Conservation (phyloP, 495 filamentous ascomycete genomes). For the Neurospora discreta region DNA sequence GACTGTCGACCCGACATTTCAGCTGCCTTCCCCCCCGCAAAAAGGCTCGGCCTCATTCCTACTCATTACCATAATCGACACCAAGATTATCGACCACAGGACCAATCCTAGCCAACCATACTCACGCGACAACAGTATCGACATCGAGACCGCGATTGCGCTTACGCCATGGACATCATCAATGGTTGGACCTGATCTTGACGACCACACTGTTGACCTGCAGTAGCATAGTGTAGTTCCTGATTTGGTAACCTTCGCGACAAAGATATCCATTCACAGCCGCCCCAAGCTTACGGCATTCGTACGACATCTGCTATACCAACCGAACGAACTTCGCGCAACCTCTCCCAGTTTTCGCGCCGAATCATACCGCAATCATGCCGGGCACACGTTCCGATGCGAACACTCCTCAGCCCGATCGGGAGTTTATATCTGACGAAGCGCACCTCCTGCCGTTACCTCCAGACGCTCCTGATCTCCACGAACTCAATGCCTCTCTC, state of each 20-base stretch:
- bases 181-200: not conserved
- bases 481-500: slow-evolving; percentile 66
- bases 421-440: slow-evolving; percentile 36
- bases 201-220: not conserved
- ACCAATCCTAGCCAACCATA: not conserved
- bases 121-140: not conserved
- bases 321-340: not conserved
- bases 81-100: not conserved
- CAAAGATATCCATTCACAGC: not conserved
- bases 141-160: not conserved
- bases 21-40: not conserved
- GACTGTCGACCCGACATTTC: not conserved
- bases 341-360: not conserved
- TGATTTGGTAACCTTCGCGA: not conserved
- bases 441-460: slow-evolving; percentile 28
- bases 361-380: not conserved
- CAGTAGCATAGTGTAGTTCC: not conserved
- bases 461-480: slow-evolving; percentile 45
- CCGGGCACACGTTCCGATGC: not conserved
- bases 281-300: not conserved
- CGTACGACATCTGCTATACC: not conserved
- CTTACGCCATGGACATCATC: not conserved
- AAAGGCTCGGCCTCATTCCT: not conserved
- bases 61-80: not conserved
- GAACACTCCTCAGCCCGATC: not conserved